These are phyloP conservation scores for Collybiopsis luxurians DNA, from an alignment of 768 basidiomycete species.

Conservation along the genomic window DNA sequence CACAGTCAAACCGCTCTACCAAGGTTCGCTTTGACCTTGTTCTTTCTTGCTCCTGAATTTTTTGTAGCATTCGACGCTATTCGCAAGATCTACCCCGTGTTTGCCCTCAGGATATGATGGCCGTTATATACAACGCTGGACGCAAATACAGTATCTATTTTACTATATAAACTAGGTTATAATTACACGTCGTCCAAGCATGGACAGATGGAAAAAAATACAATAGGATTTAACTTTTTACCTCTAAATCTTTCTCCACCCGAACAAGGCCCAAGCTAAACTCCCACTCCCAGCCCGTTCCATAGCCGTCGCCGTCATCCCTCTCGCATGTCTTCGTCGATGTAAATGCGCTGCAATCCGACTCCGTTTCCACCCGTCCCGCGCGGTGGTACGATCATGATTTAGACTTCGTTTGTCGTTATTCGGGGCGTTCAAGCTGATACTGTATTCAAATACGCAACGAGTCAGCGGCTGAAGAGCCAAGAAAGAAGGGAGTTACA, in stretches of 20 bases:
- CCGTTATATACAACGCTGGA: too few species aligned
- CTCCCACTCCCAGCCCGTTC: neutral
- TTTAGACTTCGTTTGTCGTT: neutral
- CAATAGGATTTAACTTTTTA: too few species aligned
- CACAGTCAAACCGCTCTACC: too few species aligned
- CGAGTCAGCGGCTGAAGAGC: neutral
- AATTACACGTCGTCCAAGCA: too few species aligned
- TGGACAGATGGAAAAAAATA: too few species aligned
- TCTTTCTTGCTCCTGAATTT: too few species aligned
- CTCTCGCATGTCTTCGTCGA: neutral
- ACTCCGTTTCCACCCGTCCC: slow-evolving; percentile 4
- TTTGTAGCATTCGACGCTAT: too few species aligned
- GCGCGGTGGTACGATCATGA: neutral
- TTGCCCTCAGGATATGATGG: too few species aligned
- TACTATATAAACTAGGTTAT: too few species aligned
- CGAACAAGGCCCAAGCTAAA: slow-evolving; percentile 2
- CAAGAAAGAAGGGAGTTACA: neutral
- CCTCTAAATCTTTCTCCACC: neutral
- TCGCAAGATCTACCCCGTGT: too few species aligned
- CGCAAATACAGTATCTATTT: too few species aligned
- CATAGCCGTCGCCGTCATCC: neutral
- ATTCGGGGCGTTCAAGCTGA: neutral
- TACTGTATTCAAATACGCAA: neutral
- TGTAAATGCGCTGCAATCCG: slow-evolving; percentile 3
- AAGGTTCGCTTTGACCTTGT: too few species aligned